These are phyloP conservation scores for Botryotinia globosa DNA, from an alignment of 2,329 filamentous ascomycete species.

Conservation along the genomic window DNA sequence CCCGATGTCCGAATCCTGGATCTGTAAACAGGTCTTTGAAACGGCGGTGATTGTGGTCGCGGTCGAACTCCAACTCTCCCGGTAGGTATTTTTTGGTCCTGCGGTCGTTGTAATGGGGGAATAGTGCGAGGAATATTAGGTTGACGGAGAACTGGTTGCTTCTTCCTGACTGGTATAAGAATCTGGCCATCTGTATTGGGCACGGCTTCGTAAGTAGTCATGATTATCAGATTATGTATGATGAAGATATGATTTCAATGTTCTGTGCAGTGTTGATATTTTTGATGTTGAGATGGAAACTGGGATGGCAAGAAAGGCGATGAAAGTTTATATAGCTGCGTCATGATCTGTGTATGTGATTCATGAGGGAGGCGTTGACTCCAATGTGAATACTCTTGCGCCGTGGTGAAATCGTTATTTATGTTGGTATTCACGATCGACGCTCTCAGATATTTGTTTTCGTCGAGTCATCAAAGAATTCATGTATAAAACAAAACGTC, in stretches of 20 bases:
- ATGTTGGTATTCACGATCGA: neutral
- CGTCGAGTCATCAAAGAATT: neutral
- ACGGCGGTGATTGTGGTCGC: neutral
- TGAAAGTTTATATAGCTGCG: neutral
- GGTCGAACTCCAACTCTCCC: neutral
- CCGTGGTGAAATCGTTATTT: too few relatives aligned
- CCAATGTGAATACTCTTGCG: neutral
- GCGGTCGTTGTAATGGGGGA: neutral
- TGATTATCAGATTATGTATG: neutral
- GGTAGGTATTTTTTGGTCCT: neutral
- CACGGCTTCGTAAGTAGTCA: conserved; percentile 3
- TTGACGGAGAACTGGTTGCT: neutral
- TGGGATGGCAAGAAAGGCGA: neutral
- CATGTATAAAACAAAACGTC: neutral
- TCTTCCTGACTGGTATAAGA: neutral
- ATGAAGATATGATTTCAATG: neutral
- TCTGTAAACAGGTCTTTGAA: neutral
- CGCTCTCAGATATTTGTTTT: neutral
- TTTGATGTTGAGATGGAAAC: neutral
- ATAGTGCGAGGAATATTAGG: neutral
- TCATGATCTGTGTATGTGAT: neutral
- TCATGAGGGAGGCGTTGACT: neutral
- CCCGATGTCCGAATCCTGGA: too few relatives aligned
- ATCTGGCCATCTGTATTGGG: conserved; percentile 12
- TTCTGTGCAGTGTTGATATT: neutral